Evolutionary conservation across 2,329 filamentous ascomycete species (phyloP).

Genomic region (Fusarium sp.): DNA sequence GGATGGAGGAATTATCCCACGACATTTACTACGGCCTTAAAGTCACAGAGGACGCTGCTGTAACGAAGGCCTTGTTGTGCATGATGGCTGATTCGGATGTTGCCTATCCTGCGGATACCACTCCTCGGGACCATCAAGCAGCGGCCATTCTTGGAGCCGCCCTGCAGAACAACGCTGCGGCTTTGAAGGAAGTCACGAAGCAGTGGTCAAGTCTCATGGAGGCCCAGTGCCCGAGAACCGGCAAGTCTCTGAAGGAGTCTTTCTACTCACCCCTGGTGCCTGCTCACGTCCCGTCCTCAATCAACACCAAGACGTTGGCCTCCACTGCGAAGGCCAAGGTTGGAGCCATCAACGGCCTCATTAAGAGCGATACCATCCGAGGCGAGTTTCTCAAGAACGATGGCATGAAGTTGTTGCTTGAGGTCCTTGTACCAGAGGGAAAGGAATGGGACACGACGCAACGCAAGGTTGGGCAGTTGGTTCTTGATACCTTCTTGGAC

Average conservation of each 20-base stretch:
- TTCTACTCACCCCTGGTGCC: slow-evolving; percentile 61
- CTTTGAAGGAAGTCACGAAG: slow-evolving; percentile 66
- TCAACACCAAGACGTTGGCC: slow-evolving; percentile 46
- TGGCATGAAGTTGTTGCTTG: slow-evolving; percentile 69
- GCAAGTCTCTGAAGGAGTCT: slow-evolving; percentile 53
- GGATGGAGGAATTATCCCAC: slow-evolving; percentile 75
- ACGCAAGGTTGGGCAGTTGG: slow-evolving; percentile 69
- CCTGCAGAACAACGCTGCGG: slow-evolving; percentile 76
- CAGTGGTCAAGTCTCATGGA: slow-evolving; percentile 62
- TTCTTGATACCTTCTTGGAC: slow-evolving; percentile 78
- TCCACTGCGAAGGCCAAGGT: slow-evolving; percentile 59
- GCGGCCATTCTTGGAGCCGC: slow-evolving; percentile 71
- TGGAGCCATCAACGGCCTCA: slow-evolving; percentile 68
- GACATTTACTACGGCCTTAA: slow-evolving; percentile 79
- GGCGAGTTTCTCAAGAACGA: slow-evolving; percentile 67
- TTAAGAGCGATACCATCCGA: slow-evolving; percentile 68
- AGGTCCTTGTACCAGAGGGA: slow-evolving; percentile 65
- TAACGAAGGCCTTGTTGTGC: slow-evolving; percentile 70
- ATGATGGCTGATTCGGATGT: slow-evolving; percentile 59
- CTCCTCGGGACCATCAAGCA: slow-evolving; percentile 65
- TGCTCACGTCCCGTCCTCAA: slow-evolving; percentile 34
- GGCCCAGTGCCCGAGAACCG: slow-evolving; percentile 55
- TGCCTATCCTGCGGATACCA: slow-evolving; percentile 45
- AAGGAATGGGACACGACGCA: slow-evolving; percentile 66
- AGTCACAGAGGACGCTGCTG: slow-evolving; percentile 69